Evolutionary conservation across 495 filamentous ascomycete species (phyloP).

Genomic region (Penicillium herquei): DNA sequence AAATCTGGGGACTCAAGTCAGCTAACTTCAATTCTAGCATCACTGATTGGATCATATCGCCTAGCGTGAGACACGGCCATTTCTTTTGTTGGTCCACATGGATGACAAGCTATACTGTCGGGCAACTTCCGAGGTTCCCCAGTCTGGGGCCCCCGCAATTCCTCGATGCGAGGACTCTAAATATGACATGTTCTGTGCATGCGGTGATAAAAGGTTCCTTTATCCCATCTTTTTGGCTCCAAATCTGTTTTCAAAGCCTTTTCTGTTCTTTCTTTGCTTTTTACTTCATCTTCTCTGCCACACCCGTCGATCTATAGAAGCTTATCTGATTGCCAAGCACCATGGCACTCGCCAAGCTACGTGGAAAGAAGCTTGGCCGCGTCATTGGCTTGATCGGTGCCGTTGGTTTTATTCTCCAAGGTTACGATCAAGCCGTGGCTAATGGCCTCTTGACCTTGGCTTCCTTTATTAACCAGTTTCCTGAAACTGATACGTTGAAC

Average conservation of each 20-base stretch:
- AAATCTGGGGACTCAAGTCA: too few relatives aligned
- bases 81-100: not conserved
- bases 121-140: not conserved
- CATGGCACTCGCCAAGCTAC: constrained; percentile 13
- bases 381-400: constrained; percentile 18
- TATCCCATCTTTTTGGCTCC: not conserved
- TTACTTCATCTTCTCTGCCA: not conserved
- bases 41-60: not conserved
- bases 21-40: not conserved
- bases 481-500: constrained; percentile 48
- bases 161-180: not conserved
- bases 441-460: constrained; percentile 30
- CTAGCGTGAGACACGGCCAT: not conserved
- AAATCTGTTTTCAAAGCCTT: not conserved
- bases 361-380: constrained; percentile 15
- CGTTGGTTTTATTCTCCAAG: constrained; percentile 41
- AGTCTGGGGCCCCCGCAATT: constrained; percentile 1
- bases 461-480: constrained; percentile 43
- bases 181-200: not conserved
- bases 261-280: not conserved
- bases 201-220: too few relatives aligned
- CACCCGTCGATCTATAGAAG: constrained; percentile 1
- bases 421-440: constrained; percentile 47
- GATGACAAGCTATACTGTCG: not conserved
- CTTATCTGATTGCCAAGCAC: constrained; percentile 7